Conservation (phyloP, 805 yeast genomes). For the Dipodascus albidus region DNA sequence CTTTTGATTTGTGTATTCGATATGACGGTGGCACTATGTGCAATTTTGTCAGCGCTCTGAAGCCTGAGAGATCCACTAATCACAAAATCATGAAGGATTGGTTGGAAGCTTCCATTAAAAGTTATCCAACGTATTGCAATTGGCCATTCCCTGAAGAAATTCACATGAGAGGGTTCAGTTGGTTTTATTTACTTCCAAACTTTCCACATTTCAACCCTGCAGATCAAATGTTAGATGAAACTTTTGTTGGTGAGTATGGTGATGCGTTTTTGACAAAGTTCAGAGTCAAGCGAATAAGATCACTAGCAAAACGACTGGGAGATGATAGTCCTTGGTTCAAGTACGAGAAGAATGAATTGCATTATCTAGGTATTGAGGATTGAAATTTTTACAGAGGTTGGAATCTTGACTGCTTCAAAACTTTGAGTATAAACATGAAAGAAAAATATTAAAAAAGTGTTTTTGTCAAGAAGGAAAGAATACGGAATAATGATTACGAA, state of each 20-base stretch:
- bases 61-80: not conserved
- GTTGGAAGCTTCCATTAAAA: slow-evolving; percentile 3
- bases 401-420: not conserved
- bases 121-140: slow-evolving; percentile 7
- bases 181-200: slow-evolving; percentile 8
- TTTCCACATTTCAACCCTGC: not conserved
- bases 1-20: slow-evolving; percentile 1
- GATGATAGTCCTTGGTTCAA: slow-evolving; percentile 1
- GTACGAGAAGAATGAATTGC: not conserved
- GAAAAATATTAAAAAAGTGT: not conserved
- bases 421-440: not conserved
- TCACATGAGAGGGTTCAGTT: slow-evolving; percentile 12
- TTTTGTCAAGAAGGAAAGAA: not conserved
- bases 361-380: not conserved
- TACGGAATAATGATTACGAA: no score
- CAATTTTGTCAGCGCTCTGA: slow-evolving; percentile 1
- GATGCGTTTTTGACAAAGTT: not conserved
- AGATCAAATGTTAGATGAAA: not conserved
- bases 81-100: slow-evolving; percentile 4
- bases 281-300: not conserved
- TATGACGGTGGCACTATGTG: slow-evolving; percentile 1
- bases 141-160: slow-evolving; percentile 17
- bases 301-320: not conserved
- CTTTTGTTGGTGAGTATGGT: not conserved
- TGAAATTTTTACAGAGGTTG: not conserved